Conservation (phyloP, 768 basidiomycete species). For the Dacryopinax spathularia region DNA sequence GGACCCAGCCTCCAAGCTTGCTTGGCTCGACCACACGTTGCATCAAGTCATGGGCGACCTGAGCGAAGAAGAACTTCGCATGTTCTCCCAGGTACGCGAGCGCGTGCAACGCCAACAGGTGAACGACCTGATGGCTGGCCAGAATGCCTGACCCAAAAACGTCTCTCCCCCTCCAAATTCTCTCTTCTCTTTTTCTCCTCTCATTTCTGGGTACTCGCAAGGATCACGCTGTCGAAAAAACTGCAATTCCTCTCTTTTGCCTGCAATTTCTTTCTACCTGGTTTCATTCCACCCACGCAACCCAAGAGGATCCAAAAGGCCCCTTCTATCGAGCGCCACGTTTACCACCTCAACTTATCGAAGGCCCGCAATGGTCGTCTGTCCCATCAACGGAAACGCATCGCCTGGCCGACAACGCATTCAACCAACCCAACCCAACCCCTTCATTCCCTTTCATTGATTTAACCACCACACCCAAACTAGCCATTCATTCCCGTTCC, state of each 20-base stretch:
- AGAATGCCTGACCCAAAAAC: slow-evolving; percentile 3
- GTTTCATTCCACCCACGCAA: background rate
- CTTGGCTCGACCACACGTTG: background rate
- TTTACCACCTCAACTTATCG: background rate
- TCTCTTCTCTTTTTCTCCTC: background rate
- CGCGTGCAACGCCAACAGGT: background rate
- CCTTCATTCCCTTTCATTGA: too few relatives aligned
- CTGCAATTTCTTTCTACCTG: background rate
- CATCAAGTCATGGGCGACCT: background rate
- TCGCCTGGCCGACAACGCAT: too few relatives aligned
- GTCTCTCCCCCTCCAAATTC: background rate
- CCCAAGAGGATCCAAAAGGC: background rate
- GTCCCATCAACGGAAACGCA: too few relatives aligned
- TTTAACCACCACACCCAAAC: too few relatives aligned
- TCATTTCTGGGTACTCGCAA: background rate
- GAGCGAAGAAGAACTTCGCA: background rate
- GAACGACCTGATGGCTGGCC: slow-evolving; percentile 1
- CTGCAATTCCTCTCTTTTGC: background rate
- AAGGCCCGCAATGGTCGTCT: background rate
- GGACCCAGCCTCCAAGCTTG: background rate
- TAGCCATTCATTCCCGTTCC: slow-evolving; percentile 2
- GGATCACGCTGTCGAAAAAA: background rate
- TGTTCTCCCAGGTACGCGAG: background rate
- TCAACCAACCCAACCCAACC: too few relatives aligned
- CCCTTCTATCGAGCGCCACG: background rate